phyloP scores from a whole-genome alignment of 2,329 filamentous ascomycete genomes.

The Chaetomiaceae sp. region DNA sequence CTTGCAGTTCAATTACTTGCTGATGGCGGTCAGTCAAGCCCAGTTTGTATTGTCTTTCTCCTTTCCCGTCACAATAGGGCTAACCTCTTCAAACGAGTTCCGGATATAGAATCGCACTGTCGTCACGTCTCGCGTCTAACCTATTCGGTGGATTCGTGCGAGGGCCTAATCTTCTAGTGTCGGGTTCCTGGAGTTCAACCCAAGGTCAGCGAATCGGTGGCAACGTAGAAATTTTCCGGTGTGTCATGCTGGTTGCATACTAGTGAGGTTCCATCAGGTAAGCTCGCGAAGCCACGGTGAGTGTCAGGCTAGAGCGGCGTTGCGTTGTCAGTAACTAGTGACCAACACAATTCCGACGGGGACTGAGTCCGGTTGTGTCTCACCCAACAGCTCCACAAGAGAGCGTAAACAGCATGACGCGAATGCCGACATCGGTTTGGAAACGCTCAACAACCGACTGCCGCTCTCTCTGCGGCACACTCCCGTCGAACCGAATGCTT shows the following conservation, averaged over 20 bases:
- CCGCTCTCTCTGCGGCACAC: constrained; percentile 37
- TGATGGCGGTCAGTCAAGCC: neutral
- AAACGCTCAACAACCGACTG: constrained; percentile 37
- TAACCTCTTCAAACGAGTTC: constrained; percentile 28
- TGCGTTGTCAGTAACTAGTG: too few species aligned
- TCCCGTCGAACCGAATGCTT: constrained; percentile 42
- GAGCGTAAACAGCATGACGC: constrained; percentile 43
- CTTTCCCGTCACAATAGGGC: neutral
- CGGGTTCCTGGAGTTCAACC: constrained; percentile 23
- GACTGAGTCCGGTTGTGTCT: constrained; percentile 14
- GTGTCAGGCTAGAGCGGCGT: constrained; percentile 32
- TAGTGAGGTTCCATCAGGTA: constrained; percentile 48
- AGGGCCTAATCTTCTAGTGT: constrained; percentile 29
- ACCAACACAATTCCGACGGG: too few species aligned
- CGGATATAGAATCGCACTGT: constrained; percentile 25
- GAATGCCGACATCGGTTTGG: constrained; percentile 30
- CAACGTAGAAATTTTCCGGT: too few species aligned
- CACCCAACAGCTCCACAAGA: constrained; percentile 48
- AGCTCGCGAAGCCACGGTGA: constrained; percentile 41
- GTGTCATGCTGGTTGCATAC: constrained; percentile 19
- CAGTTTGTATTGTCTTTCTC: too few species aligned
- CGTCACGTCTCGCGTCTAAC: constrained; percentile 25
- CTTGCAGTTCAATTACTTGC: constrained; percentile 2
- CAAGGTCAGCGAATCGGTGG: neutral
- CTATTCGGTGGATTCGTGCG: constrained; percentile 26